Percentiles rank a stretch among this genome's conserved stretches.
phyloP scores from a whole-genome alignment of 1,284 basidiomycete species.

The Amanita bisporigera region DNA sequence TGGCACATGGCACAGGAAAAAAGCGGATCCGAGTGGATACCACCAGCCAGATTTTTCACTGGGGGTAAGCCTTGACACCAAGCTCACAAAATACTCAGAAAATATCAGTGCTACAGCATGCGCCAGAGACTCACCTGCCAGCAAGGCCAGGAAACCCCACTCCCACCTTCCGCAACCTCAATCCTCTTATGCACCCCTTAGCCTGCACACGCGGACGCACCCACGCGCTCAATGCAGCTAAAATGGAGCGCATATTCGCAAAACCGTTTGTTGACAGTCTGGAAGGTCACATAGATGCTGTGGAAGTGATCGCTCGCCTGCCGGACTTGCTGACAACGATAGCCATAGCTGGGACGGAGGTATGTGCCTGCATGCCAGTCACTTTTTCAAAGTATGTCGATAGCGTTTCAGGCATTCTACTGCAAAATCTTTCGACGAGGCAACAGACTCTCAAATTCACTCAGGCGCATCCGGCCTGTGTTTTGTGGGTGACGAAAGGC shows the following conservation, averaged over 20 bases:
- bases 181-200: slow-evolving; percentile 95
- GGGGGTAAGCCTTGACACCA: too few species aligned
- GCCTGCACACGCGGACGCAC: slow-evolving; percentile 92
- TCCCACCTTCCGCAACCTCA: slow-evolving; percentile 90
- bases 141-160: slow-evolving; percentile 79
- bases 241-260: slow-evolving; percentile 97
- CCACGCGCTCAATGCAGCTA: slow-evolving; percentile 93
- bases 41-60: too few species aligned
- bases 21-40: too few species aligned
- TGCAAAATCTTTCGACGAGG: slow-evolving; percentile 85
- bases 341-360: slow-evolving; percentile 97
- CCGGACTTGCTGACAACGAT: slow-evolving; percentile 79
- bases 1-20: too few species aligned
- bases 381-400: background rate
- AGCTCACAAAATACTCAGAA: slow-evolving; percentile 54
- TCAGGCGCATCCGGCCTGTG: slow-evolving; percentile 88
- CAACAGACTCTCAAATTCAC: slow-evolving; percentile 72
- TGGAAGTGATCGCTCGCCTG: slow-evolving; percentile 86
- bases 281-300: slow-evolving; percentile 96
- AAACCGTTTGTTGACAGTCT: slow-evolving; percentile 94
- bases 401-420: slow-evolving; percentile 70
- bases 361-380: slow-evolving; percentile 46
- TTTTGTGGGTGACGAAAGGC: slow-evolving; percentile 68
- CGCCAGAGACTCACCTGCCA: slow-evolving; percentile 76
- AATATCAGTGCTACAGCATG: slow-evolving; percentile 89